Base-by-base conservation (phyloP, 495 filamentous ascomycete species). In the Aspergillus mulundensis region DNA sequence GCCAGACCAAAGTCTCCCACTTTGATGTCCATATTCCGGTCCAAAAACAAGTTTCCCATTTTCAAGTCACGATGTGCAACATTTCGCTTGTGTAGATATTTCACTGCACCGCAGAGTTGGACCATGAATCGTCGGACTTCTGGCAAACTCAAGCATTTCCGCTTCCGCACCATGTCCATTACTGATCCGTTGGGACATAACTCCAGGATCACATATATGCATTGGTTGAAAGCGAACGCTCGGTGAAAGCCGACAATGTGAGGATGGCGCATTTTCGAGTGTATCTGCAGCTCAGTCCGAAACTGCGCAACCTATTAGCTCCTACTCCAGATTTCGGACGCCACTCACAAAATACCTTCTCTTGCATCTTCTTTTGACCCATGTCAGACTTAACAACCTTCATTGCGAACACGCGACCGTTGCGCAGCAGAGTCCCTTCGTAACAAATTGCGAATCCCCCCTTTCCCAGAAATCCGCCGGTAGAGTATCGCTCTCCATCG, bases 1-100 rank as follows among this genome's bases (percentile, higher is more conserved):
- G 95, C 95, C 41, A 99, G 76, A 4, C 95, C 95, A 72, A 97
- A 99, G 67, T 99, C 95, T 3, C 95, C 95, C 58, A 97, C 86
- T 69, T 99, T 97, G 54, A 96, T 82, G 63, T 97, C 96, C 95
- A 99, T 97, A 61, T 95, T 80, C 36, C 84, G 83, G 69, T 99
- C 95, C 45, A 99, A 79, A 60, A 99, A 99, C 60, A 99, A 83
- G 63, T 99, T 97, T 12, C 94, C 95, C 78, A 96, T 96, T 69
- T 99, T 99, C 48, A 99, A 70, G 70, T 99, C 95, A 38, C 95
- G 84, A 71, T 99, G 95, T 32, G 97, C 95, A 30, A 99, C 92
- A 45, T 90, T 90, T 63, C 93, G 86, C 57, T 86, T 83, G 70
- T 99, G 95, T 69, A 99, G 86, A 64, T 97, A 99, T 67, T 97